Evolutionary conservation across 495 filamentous ascomycete species (phyloP).

Genomic region (Barbatosphaeria neglecta): DNA sequence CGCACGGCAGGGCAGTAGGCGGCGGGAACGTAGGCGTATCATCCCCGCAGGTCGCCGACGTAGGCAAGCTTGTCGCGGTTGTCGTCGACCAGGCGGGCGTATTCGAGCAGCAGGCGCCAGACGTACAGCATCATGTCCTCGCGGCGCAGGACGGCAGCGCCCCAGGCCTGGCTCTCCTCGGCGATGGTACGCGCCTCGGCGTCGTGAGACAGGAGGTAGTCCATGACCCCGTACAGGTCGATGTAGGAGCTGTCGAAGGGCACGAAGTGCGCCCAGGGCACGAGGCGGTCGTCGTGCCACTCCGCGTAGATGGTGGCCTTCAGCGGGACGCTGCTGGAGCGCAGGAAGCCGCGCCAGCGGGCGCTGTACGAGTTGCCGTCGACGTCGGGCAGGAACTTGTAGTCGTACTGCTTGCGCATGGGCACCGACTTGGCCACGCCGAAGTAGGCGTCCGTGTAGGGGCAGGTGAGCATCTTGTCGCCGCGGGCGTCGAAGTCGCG

Average conservation of each 20-base stretch:
- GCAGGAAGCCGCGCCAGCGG: slow-evolving; percentile 48
- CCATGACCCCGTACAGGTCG: slow-evolving; percentile 56
- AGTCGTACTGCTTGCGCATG: slow-evolving; percentile 45
- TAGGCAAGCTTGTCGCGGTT: slow-evolving; percentile 9
- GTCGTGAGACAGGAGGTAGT: slow-evolving; percentile 54
- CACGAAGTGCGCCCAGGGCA: slow-evolving; percentile 50
- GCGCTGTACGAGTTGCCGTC: slow-evolving; percentile 56
- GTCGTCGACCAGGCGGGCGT: slow-evolving; percentile 54
- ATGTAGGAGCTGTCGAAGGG: slow-evolving; percentile 59
- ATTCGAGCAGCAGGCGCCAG: slow-evolving; percentile 59
- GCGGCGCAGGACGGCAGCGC: slow-evolving; percentile 47
- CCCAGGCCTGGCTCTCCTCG: slow-evolving; percentile 52
- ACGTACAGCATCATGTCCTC: slow-evolving; percentile 69
- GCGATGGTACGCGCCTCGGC: slow-evolving; percentile 48
- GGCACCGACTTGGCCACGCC: slow-evolving; percentile 13
- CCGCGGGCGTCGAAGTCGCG: slow-evolving; percentile 17
- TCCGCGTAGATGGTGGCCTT: slow-evolving; percentile 54
- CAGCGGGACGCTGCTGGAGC: slow-evolving; percentile 44
- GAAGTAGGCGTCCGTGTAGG: slow-evolving; percentile 28
- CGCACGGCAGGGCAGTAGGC: too few relatives aligned
- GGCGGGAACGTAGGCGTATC: too few relatives aligned
- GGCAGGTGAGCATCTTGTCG: slow-evolving; percentile 20
- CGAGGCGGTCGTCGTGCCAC: slow-evolving; percentile 50
- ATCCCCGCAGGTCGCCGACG: background rate
- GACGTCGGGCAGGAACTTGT: slow-evolving; percentile 48